Evolutionary conservation across 2,329 filamentous ascomycete species (phyloP).

Genomic region (Leptosphaerulina australis): DNA sequence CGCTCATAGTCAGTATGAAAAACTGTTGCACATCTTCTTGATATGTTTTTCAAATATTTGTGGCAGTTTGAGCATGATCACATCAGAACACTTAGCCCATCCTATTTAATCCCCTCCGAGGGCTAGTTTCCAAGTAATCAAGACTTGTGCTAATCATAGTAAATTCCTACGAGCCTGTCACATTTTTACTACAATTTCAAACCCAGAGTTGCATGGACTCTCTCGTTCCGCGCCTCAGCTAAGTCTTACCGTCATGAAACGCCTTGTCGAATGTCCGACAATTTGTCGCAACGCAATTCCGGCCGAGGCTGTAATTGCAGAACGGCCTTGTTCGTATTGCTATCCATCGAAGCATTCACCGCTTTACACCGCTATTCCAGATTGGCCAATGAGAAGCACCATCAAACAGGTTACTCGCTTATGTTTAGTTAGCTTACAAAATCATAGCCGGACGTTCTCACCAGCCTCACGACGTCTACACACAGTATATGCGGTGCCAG

Average conservation of each 20-base stretch:
- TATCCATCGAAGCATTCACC: slow-evolving; percentile 11
- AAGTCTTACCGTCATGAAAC: neutral
- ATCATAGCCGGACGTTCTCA: slow-evolving; percentile 5
- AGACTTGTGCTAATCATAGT: neutral
- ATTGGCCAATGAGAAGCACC: slow-evolving; percentile 1
- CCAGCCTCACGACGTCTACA: slow-evolving; percentile 7
- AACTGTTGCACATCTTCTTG: neutral
- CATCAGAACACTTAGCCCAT: slow-evolving; percentile 1
- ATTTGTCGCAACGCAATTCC: neutral
- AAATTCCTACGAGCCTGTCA: neutral
- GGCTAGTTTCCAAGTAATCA: neutral
- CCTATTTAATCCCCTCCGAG: neutral
- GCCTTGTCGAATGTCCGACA: neutral
- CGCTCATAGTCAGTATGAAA: neutral
- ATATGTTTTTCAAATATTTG: neutral
- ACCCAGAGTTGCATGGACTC: neutral
- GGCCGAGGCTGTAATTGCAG: slow-evolving; percentile 1
- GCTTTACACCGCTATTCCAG: slow-evolving; percentile 16
- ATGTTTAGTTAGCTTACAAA: slow-evolving; percentile 17
- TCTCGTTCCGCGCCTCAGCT: neutral
- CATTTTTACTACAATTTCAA: neutral
- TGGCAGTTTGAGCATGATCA: neutral
- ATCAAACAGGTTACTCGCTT: slow-evolving; percentile 9
- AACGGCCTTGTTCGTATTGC: slow-evolving; percentile 1
- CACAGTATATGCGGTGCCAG: neutral